Evolutionary conservation across 768 basidiomycete genomes (phyloP).

Genomic region (Cubamyces lactineus): DNA sequence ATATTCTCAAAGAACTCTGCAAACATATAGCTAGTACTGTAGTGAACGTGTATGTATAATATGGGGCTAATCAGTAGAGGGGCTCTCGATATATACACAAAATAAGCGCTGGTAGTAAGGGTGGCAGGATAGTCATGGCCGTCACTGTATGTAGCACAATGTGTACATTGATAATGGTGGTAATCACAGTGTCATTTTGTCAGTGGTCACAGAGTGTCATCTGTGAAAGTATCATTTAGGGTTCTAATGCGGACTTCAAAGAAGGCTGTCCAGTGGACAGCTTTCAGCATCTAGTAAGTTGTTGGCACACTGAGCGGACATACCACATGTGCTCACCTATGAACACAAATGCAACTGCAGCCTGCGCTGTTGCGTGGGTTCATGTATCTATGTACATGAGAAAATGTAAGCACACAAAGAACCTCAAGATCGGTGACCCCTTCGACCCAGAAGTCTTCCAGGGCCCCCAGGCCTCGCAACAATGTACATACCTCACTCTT

Average conservation of each 20-base stretch:
- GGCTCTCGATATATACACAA: no score
- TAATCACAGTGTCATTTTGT: no score
- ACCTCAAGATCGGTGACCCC: conserved; percentile 71
- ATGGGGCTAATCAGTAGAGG: no score
- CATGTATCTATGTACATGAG: conserved; percentile 81
- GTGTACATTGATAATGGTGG: no score
- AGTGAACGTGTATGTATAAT: no score
- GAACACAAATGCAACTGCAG: conserved; percentile 65
- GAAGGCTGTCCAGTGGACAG: conserved; percentile 60
- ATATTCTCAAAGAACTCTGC: no score
- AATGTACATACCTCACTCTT: conserved; percentile 47
- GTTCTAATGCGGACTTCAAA: conserved; percentile 62
- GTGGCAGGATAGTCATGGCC: no score
- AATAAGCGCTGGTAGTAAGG: no score
- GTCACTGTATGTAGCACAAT: no score
- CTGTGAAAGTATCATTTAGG: no score
- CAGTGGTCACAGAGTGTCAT: no score
- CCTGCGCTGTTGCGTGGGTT: conserved; percentile 80
- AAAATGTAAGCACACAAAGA: conserved; percentile 63
- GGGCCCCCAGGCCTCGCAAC: conserved; percentile 80
- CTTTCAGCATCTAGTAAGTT: conserved; percentile 60
- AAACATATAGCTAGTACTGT: no score
- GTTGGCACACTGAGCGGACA: not conserved
- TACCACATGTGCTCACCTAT: not conserved
- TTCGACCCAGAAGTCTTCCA: conserved; percentile 63